Evolutionary conservation across 2,329 filamentous ascomycete genomes (phyloP).

Genomic region (Neopestalotiopsis rosae): DNA sequence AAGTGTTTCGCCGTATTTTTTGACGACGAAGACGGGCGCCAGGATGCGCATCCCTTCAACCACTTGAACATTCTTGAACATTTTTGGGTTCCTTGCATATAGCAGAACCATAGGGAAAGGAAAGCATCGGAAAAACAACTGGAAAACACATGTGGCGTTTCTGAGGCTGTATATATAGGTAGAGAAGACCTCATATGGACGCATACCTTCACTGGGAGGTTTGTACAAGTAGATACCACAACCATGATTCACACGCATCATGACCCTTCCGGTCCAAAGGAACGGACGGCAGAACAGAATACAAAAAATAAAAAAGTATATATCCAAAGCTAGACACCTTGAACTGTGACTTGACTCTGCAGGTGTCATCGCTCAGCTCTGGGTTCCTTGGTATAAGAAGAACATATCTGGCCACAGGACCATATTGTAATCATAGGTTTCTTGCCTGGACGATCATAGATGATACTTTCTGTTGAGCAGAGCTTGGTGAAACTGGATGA

Average conservation of each 20-base stretch:
- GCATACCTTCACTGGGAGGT: not conserved
- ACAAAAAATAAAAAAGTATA: not conserved
- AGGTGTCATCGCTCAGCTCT: not conserved
- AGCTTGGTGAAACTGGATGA: no score
- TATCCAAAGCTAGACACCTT: not conserved
- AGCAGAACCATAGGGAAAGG: not conserved
- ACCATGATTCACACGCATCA: not conserved
- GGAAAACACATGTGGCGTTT: not conserved
- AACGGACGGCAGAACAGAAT: not conserved
- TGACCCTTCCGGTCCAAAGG: not conserved
- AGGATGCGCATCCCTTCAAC: not conserved
- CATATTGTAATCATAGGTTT: no score
- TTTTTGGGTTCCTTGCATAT: not conserved
- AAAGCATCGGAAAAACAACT: not conserved
- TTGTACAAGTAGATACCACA: constrained; percentile 9
- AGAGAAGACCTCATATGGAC: not conserved
- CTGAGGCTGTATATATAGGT: not conserved
- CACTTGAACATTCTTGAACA: not conserved
- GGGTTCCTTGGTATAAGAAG: no score
- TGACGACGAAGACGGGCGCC: not conserved
- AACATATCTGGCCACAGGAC: no score
- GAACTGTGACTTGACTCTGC: not conserved
- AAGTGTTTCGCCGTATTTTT: not conserved
- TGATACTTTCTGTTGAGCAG: no score
- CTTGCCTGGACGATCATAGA: not conserved